Conservation (phyloP, 306 rosid species). For the Sesbania bispinosa region DNA sequence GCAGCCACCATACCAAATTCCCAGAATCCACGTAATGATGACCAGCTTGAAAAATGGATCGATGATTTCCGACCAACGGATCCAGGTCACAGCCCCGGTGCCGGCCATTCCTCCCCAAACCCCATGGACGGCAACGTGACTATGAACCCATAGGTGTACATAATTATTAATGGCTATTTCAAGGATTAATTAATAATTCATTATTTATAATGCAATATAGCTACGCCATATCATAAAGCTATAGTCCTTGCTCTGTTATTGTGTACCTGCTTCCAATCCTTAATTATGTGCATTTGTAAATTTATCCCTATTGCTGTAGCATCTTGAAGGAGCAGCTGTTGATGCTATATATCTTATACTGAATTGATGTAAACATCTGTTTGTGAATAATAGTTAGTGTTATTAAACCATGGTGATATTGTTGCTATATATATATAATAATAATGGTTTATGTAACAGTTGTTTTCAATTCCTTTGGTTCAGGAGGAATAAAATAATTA, state of each 20-base stretch:
- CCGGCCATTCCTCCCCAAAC: constrained; percentile 57
- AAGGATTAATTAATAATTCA: too few species aligned
- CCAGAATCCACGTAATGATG: background rate
- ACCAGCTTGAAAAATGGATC: background rate
- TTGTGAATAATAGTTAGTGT: background rate
- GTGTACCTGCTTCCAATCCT: too few species aligned
- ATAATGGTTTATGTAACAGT: too few species aligned
- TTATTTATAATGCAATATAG: too few species aligned
- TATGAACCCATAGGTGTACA: constrained; percentile 36
- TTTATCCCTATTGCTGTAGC: background rate
- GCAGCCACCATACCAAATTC: background rate
- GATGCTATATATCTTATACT: too few species aligned
- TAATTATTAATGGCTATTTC: too few species aligned
- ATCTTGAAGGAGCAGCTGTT: too few species aligned
- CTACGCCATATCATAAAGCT: too few species aligned
- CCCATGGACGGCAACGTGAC: background rate
- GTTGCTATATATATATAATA: background rate
- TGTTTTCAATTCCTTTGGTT: too few species aligned
- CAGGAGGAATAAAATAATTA: too few species aligned
- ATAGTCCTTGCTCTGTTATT: too few species aligned
- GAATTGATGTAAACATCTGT: background rate
- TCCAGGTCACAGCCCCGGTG: constrained; percentile 93
- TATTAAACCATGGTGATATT: background rate
- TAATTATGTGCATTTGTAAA: too few species aligned
- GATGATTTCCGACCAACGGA: constrained; percentile 66